These are phyloP conservation scores for Arabidopsis hybrid DNA, from an alignment of 441 rosid species.

Conservation along the genomic window DNA sequence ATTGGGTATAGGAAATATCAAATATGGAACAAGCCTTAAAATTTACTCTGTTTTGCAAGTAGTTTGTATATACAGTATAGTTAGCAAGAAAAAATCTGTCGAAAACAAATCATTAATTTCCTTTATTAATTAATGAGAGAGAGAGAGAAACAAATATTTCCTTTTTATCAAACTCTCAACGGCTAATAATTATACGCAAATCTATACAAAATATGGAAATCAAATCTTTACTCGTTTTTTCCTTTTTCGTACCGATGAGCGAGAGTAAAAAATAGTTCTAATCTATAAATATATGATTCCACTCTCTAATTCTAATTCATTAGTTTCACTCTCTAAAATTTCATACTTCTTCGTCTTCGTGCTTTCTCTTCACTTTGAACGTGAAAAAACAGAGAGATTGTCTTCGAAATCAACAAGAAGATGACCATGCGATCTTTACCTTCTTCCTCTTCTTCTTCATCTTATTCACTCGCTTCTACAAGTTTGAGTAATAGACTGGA, in stretches of 20 bases:
- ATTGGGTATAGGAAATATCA: too few species aligned
- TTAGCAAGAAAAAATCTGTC: too few species aligned
- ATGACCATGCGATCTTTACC: background rate
- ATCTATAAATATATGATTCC: background rate
- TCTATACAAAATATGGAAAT: background rate
- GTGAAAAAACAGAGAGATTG: too few species aligned
- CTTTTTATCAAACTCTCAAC: background rate
- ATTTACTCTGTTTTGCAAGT: too few species aligned
- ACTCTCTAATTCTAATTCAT: background rate
- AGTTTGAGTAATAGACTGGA: background rate
- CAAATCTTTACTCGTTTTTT: too few species aligned
- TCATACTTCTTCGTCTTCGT: background rate
- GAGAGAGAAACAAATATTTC: too few species aligned
- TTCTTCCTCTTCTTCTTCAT: background rate
- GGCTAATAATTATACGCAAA: background rate
- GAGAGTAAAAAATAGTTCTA: background rate
- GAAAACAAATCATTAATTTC: too few species aligned
- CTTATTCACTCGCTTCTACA: background rate
- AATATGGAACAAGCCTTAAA: too few species aligned
- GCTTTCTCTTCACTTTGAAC: too few species aligned
- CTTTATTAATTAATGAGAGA: too few species aligned
- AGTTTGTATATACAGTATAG: too few species aligned
- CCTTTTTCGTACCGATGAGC: too few species aligned
- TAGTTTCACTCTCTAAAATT: background rate
- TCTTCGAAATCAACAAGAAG: background rate